Conservation (phyloP, 495 filamentous ascomycete species). For the Trichoderma erinaceum region DNA sequence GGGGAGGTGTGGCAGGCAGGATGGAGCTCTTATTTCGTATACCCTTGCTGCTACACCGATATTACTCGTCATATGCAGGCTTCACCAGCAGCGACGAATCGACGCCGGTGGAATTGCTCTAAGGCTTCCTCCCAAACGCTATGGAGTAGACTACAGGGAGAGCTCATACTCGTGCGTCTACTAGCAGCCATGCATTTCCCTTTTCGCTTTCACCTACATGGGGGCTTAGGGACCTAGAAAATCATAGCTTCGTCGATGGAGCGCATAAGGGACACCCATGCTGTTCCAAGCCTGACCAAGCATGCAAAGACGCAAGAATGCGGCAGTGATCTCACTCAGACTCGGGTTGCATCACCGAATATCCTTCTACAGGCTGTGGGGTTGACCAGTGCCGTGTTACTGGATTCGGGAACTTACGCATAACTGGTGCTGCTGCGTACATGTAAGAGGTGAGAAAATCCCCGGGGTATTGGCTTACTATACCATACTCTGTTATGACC, state of each 20-base stretch:
- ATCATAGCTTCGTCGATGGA: background rate
- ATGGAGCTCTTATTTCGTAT: background rate
- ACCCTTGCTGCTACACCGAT: background rate
- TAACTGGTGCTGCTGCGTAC: background rate
- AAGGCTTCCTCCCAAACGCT: background rate
- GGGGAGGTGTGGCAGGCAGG: background rate
- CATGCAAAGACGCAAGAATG: slow-evolving; percentile 3
- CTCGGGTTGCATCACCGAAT: background rate
- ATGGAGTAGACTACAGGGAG: background rate
- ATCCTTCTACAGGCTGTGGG: slow-evolving; percentile 1
- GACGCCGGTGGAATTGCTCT: background rate
- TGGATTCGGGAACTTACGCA: slow-evolving; percentile 7
- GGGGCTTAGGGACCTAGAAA: background rate
- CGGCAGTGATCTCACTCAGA: slow-evolving; percentile 7
- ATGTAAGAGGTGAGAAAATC: background rate
- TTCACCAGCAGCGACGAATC: background rate
- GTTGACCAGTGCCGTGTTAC: background rate
- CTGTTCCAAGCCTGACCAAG: background rate
- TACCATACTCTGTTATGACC: background rate
- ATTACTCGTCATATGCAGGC: background rate
- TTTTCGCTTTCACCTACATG: background rate
- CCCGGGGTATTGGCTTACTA: slow-evolving; percentile 2
- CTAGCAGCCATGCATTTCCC: background rate
- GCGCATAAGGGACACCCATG: background rate
- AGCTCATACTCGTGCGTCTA: background rate